Conservation (phyloP, 768 basidiomycete species). For the Myochromella boudieri region DNA sequence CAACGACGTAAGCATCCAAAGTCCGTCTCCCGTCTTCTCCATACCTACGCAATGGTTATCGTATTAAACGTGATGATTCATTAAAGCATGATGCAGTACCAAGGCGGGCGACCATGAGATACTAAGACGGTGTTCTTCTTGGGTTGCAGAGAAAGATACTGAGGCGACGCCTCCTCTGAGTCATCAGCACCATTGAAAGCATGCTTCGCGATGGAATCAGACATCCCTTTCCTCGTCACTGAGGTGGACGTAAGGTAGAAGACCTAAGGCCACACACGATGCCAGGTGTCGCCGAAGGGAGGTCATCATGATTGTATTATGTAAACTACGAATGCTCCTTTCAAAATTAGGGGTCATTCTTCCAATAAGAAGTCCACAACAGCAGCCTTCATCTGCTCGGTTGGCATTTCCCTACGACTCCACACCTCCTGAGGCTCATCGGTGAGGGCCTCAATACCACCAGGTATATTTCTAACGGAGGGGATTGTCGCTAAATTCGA, state of each 20-base stretch:
- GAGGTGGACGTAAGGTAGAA: background rate
- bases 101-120: slow-evolving; percentile 84
- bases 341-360: slow-evolving; percentile 11
- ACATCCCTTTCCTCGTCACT: slow-evolving; percentile 15
- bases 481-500: slow-evolving; percentile 13
- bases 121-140: slow-evolving; percentile 78
- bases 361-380: slow-evolving; percentile 43
- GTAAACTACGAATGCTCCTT: background rate
- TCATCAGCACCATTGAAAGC: slow-evolving; percentile 11
- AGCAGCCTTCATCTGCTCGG: slow-evolving; percentile 31
- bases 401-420: slow-evolving; percentile 26
- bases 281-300: background rate
- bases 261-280: slow-evolving; percentile 2
- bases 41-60: slow-evolving; percentile 52
- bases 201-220: slow-evolving; percentile 17
- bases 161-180: slow-evolving; percentile 6
- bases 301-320: slow-evolving; percentile 5
- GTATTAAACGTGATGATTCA: slow-evolving; percentile 5
- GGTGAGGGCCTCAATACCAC: background rate
- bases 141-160: slow-evolving; percentile 35
- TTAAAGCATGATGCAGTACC: slow-evolving; percentile 39
- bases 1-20: slow-evolving; percentile 80
- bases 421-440: slow-evolving; percentile 26
- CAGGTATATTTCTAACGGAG: background rate
- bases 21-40: slow-evolving; percentile 69